phyloP scores from a whole-genome alignment of 768 basidiomycete species.

The Macrolepiota albuminosa region DNA sequence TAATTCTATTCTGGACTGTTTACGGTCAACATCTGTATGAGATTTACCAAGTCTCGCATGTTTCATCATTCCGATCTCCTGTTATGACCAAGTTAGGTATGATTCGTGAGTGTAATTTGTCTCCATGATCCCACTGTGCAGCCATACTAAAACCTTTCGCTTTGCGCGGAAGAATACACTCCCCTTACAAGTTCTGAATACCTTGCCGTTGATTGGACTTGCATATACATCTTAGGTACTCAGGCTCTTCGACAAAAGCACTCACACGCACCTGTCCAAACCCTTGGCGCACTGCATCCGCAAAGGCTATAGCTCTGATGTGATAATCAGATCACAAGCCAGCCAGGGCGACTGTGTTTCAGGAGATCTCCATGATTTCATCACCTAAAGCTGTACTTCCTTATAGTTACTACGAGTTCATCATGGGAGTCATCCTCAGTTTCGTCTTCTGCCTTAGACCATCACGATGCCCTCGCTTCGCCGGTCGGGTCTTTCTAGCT shows the following conservation, averaged over 20 bases:
- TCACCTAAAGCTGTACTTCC: background rate
- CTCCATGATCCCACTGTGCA: background rate
- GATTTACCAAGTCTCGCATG: background rate
- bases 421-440: background rate
- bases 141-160: background rate
- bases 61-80: background rate
- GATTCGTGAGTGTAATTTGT: background rate
- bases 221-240: background rate
- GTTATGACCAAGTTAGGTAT: background rate
- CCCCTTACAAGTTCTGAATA: no score
- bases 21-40: no score
- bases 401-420: background rate
- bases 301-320: background rate
- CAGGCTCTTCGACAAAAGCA: background rate
- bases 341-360: background rate
- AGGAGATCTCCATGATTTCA: background rate
- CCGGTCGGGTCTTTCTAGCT: background rate
- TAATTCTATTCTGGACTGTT: background rate
- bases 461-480: background rate
- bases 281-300: background rate
- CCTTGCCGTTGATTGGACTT: background rate
- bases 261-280: no score
- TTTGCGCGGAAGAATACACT: background rate
- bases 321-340: background rate
- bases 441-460: background rate